A percentile compares a stretch with the other conserved stretches of the same genome.
Conservation (phyloP, 2,329 filamentous ascomycete species). For the Ciborinia camelliae region DNA sequence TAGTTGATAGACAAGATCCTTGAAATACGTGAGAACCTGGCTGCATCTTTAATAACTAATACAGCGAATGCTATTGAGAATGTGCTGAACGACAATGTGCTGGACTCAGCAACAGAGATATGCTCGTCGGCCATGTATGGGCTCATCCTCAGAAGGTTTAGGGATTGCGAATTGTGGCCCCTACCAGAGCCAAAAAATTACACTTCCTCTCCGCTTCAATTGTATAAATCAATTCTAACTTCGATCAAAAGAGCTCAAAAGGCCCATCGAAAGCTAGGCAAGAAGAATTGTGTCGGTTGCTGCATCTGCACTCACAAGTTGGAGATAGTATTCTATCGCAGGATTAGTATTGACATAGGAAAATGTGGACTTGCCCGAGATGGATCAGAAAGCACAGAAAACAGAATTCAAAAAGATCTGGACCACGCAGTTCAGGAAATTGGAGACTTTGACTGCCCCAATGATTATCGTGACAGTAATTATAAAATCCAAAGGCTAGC, state of each 20-base stretch:
- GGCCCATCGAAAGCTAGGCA: background rate
- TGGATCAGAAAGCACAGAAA: background rate
- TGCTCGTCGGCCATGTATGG: background rate
- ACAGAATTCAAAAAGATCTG: background rate
- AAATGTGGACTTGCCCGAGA: rapidly evolving
- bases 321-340: rapidly evolving
- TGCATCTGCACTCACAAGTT: background rate
- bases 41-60: rapidly evolving
- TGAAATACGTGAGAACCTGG: background rate
- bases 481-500: too few species aligned
- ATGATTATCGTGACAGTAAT: too few species aligned
- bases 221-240: background rate
- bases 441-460: background rate
- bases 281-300: background rate
- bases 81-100: background rate
- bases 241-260: rapidly evolving
- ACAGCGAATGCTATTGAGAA: rapidly evolving
- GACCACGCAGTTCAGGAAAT: background rate
- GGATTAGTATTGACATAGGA: rapidly evolving
- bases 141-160: background rate
- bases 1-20: rapidly evolving
- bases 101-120: background rate
- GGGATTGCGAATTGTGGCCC: background rate
- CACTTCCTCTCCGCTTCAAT: background rate
- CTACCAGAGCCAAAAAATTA: background rate